Conservation (phyloP, 495 filamentous ascomycete species). For the Lepraria neglecta region DNA sequence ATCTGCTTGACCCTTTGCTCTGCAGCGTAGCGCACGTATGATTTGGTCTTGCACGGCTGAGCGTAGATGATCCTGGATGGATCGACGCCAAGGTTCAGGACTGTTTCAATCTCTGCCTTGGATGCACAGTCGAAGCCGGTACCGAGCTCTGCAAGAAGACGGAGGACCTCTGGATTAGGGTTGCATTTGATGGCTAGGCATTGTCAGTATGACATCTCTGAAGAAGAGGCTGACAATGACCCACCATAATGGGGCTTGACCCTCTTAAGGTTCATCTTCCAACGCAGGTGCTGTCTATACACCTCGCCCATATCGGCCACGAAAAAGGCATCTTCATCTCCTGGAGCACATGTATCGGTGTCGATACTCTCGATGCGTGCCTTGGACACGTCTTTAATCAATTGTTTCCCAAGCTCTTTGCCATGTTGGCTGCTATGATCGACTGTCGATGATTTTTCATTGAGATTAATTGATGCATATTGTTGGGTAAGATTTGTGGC, state of each 20-base stretch:
- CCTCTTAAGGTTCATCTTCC: conserved; percentile 88
- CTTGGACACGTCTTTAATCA: conserved; percentile 77
- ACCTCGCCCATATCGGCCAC: conserved; percentile 97
- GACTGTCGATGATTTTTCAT: conserved; percentile 33
- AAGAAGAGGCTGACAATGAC: conserved; percentile 27
- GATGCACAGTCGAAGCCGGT: conserved; percentile 98
- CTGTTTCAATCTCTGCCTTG: conserved; percentile 89
- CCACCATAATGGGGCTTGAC: conserved; percentile 96
- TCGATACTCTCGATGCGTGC: conserved; percentile 74
- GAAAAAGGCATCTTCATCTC: conserved; percentile 95
- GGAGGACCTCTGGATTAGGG: conserved; percentile 81
- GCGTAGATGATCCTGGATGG: conserved; percentile 96
- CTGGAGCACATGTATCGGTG: conserved; percentile 75
- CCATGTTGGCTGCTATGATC: conserved; percentile 40
- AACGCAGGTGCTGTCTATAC: conserved; percentile 95
- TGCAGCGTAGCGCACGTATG: conserved; percentile 84
- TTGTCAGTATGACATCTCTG: conserved; percentile 11
- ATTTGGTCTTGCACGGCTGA: conserved; percentile 98
- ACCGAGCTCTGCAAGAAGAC: conserved; percentile 77
- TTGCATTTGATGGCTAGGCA: conserved; percentile 91
- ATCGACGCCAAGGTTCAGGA: conserved; percentile 76
- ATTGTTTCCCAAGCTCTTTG: conserved; percentile 44
- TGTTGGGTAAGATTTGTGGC: conserved; percentile 50
- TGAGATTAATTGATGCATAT: conserved; percentile 38
- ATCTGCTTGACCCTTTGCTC: conserved; percentile 87